These are phyloP conservation scores for Solanum pinnatisectum DNA, from an alignment of 257 asterid species.

Conservation along the genomic window DNA sequence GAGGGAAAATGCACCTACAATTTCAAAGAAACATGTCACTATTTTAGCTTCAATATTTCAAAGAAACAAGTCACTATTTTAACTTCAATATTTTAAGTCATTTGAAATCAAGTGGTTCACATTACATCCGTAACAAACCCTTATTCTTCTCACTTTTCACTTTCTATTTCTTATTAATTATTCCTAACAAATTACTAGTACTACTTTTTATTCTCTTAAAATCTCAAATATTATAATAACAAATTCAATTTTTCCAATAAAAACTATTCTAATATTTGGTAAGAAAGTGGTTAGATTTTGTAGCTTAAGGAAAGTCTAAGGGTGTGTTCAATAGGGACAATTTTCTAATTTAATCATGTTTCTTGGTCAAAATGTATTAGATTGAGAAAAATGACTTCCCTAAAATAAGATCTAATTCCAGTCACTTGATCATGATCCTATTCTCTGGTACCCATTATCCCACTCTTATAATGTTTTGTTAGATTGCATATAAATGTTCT, in stretches of 20 bases:
- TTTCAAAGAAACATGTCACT: not conserved
- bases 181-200: not conserved
- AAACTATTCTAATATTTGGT: not conserved
- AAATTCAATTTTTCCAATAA: not conserved
- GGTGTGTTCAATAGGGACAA: not conserved
- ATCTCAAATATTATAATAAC: not conserved
- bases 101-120: not conserved
- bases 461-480: not conserved
- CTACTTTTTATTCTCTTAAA: not conserved
- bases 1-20: not conserved
- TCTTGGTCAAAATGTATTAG: not conserved
- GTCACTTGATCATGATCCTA: not conserved
- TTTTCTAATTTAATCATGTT: not conserved
- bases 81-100: not conserved
- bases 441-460: not conserved
- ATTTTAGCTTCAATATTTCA: not conserved
- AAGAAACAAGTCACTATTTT: not conserved
- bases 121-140: not conserved
- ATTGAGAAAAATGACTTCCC: not conserved
- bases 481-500: not conserved
- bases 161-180: no score
- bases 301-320: not conserved
- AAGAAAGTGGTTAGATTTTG: not conserved
- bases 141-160: not conserved
- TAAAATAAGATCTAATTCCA: not conserved